These are phyloP conservation scores for Xylaria sp. DNA, from an alignment of 2,329 filamentous ascomycete species.

Conservation along the genomic window DNA sequence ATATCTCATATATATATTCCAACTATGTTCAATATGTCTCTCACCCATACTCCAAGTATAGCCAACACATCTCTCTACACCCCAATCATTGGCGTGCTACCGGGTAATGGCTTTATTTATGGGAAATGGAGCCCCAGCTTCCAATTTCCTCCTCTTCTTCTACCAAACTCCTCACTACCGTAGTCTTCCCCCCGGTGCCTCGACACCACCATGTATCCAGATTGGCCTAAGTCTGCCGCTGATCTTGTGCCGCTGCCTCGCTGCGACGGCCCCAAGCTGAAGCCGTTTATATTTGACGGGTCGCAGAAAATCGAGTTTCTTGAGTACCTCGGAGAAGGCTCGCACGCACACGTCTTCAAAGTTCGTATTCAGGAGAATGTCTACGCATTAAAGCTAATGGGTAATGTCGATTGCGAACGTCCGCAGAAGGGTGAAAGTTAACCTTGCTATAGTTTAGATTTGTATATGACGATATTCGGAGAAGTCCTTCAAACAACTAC, in stretches of 20 bases:
- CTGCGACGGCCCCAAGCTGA: slow-evolving; percentile 29
- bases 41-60: too few relatives aligned
- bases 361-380: slow-evolving; percentile 7
- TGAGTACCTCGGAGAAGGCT: slow-evolving; percentile 9
- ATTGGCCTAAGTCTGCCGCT: slow-evolving; percentile 12
- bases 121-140: too few relatives aligned
- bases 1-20: too few relatives aligned
- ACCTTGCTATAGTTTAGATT: slow-evolving; percentile 6
- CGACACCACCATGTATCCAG: slow-evolving; percentile 13
- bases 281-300: slow-evolving; percentile 29
- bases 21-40: too few relatives aligned
- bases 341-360: slow-evolving; percentile 12
- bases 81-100: too few relatives aligned
- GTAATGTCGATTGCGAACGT: background rate
- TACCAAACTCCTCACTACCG: too few relatives aligned
- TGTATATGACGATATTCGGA: background rate
- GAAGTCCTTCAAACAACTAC: too few relatives aligned
- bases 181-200: too few relatives aligned
- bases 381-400: slow-evolving; percentile 14
- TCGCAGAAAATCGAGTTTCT: slow-evolving; percentile 28
- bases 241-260: slow-evolving; percentile 27
- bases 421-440: background rate
- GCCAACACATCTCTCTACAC: too few relatives aligned
- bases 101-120: too few relatives aligned
- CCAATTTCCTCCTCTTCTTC: too few relatives aligned